Evolutionary conservation across 495 filamentous ascomycete species (phyloP), one percentile per base, ranked within the genome.

Genomic region (Xylaria curta): DNA sequence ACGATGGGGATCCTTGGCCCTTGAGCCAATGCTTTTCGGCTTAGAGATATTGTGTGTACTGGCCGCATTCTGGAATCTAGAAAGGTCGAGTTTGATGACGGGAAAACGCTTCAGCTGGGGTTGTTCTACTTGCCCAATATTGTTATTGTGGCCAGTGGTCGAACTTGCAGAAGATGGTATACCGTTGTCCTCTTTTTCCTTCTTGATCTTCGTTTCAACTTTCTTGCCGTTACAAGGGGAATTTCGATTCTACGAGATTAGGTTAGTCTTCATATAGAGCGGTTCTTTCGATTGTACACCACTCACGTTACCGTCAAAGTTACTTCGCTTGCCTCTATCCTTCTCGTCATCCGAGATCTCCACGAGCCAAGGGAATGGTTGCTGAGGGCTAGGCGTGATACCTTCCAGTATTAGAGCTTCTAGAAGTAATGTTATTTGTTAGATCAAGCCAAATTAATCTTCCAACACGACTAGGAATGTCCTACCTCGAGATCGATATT

Each of bases 401-500:
- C 33, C 60, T 62, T 44, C 60, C 21, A 44, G 12, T 7, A 26
- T 17, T 17, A 42, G 38, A 10, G 36, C 33, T 21, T 42, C 60
- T 62, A 26, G 38, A 26, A 13, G 9, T 26, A 40, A 15, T 0
- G 3, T 21, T 13, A 7, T 9, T 62, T 8, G 36, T 62, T 62
- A 62, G 60, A 62, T 62, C n/a, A 40, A 21, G 9, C 4, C 15
- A 6, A 1, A 4, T 44, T 7, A 0, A 6, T n/a, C 19, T 38
- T 17, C 13, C 4, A 56, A 17, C 26, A 13, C 13, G 1, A 44
- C 17, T 62, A 38, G 33, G 60, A 28, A 44, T 17, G 0, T 21
- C 19, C n/a, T 69, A 69, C 66, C 66, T 62, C 49, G 51, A 36
- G 53, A 69, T 56, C 66, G 66, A 62, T 69, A 69, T 58, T 69